Evolutionary conservation across 371 early-diverging fungal genomes (phyloP).

Genomic region (Rozella allomycis): DNA sequence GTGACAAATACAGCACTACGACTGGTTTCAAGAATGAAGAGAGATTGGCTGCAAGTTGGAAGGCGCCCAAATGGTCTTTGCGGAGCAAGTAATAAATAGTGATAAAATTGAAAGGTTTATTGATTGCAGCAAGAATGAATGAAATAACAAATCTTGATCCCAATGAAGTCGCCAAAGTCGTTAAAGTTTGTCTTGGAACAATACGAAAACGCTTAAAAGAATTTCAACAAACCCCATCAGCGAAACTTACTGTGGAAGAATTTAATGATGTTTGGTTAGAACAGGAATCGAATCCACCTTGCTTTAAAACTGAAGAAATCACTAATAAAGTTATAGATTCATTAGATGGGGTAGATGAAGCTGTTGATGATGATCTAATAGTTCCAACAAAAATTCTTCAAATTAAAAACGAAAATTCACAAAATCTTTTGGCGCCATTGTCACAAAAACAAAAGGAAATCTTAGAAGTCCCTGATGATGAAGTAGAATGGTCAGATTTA

Average conservation of each 20-base stretch:
- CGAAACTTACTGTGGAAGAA: conserved; percentile 60
- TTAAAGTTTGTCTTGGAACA: conserved; percentile 80
- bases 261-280: conserved; percentile 78
- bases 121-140: conserved; percentile 88
- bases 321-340: neutral
- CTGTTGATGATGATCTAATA: too few species aligned
- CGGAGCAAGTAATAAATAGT: conserved; percentile 72
- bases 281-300: conserved; percentile 70
- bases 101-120: conserved; percentile 19
- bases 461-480: neutral
- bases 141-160: conserved; percentile 64
- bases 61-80: conserved; percentile 96
- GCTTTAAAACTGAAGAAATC: conserved; percentile 9
- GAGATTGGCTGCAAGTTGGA: conserved; percentile 95
- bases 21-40: conserved; percentile 82
- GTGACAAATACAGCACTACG: conserved; percentile 67
- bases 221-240: conserved; percentile 67
- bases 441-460: conserved; percentile 17
- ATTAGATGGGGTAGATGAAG: neutral
- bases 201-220: conserved; percentile 71
- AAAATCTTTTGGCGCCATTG: neutral
- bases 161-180: conserved; percentile 76
- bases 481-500: conserved; percentile 5
- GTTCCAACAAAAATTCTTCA: too few species aligned
- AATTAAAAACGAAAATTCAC: neutral